phyloP scores from a whole-genome alignment of 2,329 filamentous ascomycete species.

The Curvularia verruculosa region DNA sequence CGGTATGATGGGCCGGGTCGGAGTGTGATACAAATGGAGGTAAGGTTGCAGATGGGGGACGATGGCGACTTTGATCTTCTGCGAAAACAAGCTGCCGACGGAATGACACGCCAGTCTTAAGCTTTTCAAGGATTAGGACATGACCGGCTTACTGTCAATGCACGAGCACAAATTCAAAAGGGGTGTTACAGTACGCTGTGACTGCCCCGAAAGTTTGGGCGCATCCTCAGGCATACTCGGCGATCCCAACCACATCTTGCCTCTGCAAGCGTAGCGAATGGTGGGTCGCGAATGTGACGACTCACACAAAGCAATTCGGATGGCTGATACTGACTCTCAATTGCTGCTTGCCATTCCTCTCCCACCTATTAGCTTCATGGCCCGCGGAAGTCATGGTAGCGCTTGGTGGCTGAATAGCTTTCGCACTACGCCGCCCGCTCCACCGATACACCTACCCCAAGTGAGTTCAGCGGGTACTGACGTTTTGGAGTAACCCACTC shows the following conservation, averaged over 20 bases:
- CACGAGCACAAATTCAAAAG: conserved; percentile 3
- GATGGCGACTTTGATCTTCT: not conserved
- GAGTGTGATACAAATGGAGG: not conserved
- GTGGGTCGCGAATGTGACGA: conserved; percentile 6
- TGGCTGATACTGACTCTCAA: conserved; percentile 6
- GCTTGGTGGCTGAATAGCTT: conserved; percentile 1
- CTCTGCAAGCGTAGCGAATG: not conserved
- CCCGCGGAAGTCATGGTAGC: not conserved
- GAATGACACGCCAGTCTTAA: conserved; percentile 10
- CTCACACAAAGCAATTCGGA: not conserved
- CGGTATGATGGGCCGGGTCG: not conserved
- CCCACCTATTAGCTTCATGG: not conserved
- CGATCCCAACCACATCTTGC: conserved; percentile 5
- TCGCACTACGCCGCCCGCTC: conserved; percentile 3
- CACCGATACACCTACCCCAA: not conserved
- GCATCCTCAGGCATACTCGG: conserved; percentile 8
- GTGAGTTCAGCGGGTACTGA: not conserved
- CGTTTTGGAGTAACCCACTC: not conserved
- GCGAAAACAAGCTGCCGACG: not conserved
- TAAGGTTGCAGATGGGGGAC: not conserved
- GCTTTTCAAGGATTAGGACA: conserved; percentile 7
- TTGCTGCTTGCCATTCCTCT: conserved; percentile 1
- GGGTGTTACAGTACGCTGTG: conserved; percentile 6
- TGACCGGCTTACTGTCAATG: conserved; percentile 10
- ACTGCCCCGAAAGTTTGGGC: conserved; percentile 12